phyloP scores from a whole-genome alignment of 2,329 filamentous ascomycete genomes.

The Penicillium sumatraense region DNA sequence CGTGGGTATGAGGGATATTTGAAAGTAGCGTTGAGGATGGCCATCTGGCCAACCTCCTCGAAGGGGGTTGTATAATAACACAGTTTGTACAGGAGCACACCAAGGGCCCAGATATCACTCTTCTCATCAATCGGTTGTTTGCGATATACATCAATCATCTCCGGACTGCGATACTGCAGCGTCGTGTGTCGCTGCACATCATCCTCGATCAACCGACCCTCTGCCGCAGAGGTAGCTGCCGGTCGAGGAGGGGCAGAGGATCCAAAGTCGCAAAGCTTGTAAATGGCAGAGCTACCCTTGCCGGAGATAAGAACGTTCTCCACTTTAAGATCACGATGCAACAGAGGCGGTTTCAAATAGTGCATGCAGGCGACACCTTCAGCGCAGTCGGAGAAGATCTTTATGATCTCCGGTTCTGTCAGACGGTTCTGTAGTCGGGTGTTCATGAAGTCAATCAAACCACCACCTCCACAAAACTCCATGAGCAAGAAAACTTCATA shows the following conservation, averaged over 20 bases:
- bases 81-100: conserved; percentile 93
- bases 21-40: conserved; percentile 93
- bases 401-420: conserved; percentile 95
- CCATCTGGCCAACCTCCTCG: conserved; percentile 95
- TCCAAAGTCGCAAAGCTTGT: conserved; percentile 98
- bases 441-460: conserved; percentile 99
- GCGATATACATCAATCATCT: conserved; percentile 98
- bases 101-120: conserved; percentile 96
- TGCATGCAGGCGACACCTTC: conserved; percentile 99
- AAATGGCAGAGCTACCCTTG: conserved; percentile 68
- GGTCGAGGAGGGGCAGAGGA: conserved; percentile 83
- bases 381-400: conserved; percentile 94
- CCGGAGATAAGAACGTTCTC: conserved; percentile 93
- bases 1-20: conserved; percentile 85
- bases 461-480: conserved; percentile 95
- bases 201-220: conserved; percentile 92
- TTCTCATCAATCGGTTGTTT: conserved; percentile 98
- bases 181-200: conserved; percentile 97
- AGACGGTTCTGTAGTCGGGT: conserved; percentile 93
- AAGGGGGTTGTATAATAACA: conserved; percentile 99
- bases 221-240: conserved; percentile 81
- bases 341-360: conserved; percentile 89
- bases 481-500: conserved; percentile 98
- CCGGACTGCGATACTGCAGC: conserved; percentile 93
- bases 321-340: conserved; percentile 95